Evolutionary conservation across 2,329 filamentous ascomycete genomes (phyloP), one percentile per base, ranked within the genome.

Genomic region (Pyrenophora seminiperda): DNA sequence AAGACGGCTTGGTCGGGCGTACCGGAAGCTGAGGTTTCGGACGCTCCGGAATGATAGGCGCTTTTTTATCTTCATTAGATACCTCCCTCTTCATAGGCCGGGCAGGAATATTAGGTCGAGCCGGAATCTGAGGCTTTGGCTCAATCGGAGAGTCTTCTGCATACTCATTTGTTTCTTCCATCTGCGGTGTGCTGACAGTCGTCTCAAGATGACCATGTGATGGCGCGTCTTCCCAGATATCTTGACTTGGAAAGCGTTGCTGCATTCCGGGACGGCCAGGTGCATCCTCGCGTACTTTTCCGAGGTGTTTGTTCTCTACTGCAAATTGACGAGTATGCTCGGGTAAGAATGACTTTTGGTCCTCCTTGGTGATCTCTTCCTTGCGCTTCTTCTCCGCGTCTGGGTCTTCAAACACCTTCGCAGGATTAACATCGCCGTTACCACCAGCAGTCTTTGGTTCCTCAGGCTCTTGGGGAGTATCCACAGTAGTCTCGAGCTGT

Each of bases 201-300:
- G 92, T 89, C 65, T 91, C 85, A 15, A 95, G 81, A 56, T 88
- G 82, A 49, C 89, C 82, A 65, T 90, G 93, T 63, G 96, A 91
- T 1, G 93, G 93, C 0, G 84, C 86, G 71, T 97, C 93, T 75
- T 97, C 93, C 93, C 93, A 97, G 33, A 97, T 85, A 73, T 97
- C 93, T 46, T 86, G 85, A 70, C 92, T 96, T 0, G 93, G 93
- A 71, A 97, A 97, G 10, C 91, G 85, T 42, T 87, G 85, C 50
- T 84, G 79, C 60, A 82, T 68, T 13, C 77, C 78, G 17, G 87
- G 78, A 10, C 74, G 75, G 14, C 60, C 81, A 75, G 52, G 3
- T 67, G 73, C n/a, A 9, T 67, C 64, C 50, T 79, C 78, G 60
- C 80, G 77, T 39, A 79, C 77, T 31, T 76, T 76, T 41, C 81